Evolutionary conservation across 2,329 filamentous ascomycete species (phyloP).

Genomic region (Claviceps purpurea): DNA sequence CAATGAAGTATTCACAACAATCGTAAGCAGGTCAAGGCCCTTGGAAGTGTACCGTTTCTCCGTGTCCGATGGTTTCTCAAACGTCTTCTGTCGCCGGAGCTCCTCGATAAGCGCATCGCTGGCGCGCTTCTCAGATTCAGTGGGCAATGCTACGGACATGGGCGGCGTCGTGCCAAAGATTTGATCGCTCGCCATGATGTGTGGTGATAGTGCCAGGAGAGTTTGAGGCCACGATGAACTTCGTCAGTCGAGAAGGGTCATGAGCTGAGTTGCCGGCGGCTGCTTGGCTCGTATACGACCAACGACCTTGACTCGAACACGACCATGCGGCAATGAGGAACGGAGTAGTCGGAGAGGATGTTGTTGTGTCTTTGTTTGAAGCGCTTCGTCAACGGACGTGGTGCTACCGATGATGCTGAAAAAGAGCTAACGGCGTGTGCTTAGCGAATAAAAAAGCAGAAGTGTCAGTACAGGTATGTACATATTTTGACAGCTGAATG

Average conservation of each 20-base stretch:
- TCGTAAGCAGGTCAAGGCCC: background rate
- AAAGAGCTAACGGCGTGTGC: background rate
- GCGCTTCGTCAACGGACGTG: background rate
- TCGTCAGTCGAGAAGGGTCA: background rate
- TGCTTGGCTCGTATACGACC: background rate
- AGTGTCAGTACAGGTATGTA: background rate
- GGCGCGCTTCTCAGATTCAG: conserved; percentile 58
- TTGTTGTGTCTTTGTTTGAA: background rate
- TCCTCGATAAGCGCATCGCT: conserved; percentile 74
- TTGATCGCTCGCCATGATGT: conserved; percentile 24
- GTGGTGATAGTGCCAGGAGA: background rate
- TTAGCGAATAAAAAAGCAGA: background rate
- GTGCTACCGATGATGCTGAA: background rate
- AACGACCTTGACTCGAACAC: background rate
- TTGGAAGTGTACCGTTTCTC: conserved; percentile 51
- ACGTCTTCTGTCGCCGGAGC: conserved; percentile 80
- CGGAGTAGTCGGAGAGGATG: background rate
- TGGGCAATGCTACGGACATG: conserved; percentile 66
- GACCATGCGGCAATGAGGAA: background rate
- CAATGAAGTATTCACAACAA: background rate
- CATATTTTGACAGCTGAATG: background rate
- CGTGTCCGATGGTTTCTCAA: conserved; percentile 72
- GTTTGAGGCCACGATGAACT: background rate
- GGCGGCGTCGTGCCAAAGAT: conserved; percentile 63
- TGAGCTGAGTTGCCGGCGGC: background rate